Conservation (phyloP, 768 basidiomycete genomes). For the Suillus plorans region DNA sequence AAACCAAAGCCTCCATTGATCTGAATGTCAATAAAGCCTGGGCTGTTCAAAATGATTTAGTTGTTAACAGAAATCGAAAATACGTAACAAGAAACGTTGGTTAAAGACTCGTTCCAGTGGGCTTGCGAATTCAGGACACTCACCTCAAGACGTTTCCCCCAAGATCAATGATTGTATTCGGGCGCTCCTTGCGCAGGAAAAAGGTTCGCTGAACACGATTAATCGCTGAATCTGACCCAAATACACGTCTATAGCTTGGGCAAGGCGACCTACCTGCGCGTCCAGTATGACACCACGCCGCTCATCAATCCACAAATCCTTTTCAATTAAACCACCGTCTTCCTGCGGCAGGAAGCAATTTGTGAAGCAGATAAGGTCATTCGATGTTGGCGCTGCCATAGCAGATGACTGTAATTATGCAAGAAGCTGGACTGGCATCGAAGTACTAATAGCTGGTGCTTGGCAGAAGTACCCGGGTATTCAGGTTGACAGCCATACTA, state of each 20-base stretch:
- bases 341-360: conserved; percentile 81
- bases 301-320: conserved; percentile 84
- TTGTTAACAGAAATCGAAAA: conserved; percentile 9
- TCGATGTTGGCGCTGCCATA: conserved; percentile 33
- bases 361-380: conserved; percentile 82
- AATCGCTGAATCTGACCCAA: conserved; percentile 5
- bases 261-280: conserved; percentile 52
- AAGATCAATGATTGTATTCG: conserved; percentile 64
- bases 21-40: conserved; percentile 85
- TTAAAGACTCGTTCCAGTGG: not conserved
- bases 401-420: not conserved
- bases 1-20: conserved; percentile 90
- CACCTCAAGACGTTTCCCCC: conserved; percentile 77
- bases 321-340: conserved; percentile 71
- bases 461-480: not conserved
- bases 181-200: conserved; percentile 58
- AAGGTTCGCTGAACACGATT: conserved; percentile 57
- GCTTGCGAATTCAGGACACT: conserved; percentile 6
- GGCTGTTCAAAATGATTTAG: conserved; percentile 42
- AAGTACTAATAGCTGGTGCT: not conserved
- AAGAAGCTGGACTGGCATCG: not conserved
- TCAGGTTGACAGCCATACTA: not conserved
- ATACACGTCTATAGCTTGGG: not conserved
- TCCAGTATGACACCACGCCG: conserved; percentile 71
- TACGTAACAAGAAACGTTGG: not conserved